These are phyloP conservation scores for Cajanus cajan DNA, from an alignment of 306 rosid species.

Conservation along the genomic window DNA sequence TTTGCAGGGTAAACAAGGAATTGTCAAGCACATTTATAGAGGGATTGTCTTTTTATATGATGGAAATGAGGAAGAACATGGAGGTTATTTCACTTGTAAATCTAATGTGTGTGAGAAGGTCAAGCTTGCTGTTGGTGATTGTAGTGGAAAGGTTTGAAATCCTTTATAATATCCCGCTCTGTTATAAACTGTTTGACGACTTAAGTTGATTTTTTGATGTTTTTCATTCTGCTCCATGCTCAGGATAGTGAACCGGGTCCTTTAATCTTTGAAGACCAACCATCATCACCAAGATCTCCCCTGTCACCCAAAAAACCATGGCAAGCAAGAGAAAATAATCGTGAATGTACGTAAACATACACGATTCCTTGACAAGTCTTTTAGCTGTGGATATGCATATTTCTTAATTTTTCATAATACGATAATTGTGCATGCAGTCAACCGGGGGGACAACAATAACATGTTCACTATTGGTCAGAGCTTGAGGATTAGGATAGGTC, in stretches of 20 bases:
- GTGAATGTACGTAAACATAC: slow-evolving; percentile 54
- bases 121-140: slow-evolving; percentile 49
- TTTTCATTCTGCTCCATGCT: slow-evolving; percentile 23
- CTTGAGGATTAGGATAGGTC: slow-evolving; percentile 93
- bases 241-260: slow-evolving; percentile 69
- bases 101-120: slow-evolving; percentile 82
- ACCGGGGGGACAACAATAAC: slow-evolving; percentile 57
- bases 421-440: slow-evolving; percentile 60
- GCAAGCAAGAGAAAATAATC: slow-evolving; percentile 60
- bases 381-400: slow-evolving; percentile 23
- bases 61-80: slow-evolving; percentile 64
- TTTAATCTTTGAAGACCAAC: slow-evolving; percentile 57
- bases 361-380: slow-evolving; percentile 16
- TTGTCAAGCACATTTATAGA: slow-evolving; percentile 74
- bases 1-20: slow-evolving; percentile 86
- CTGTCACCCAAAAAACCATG: slow-evolving; percentile 79
- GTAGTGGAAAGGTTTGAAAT: slow-evolving; percentile 65
- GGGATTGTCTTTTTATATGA: slow-evolving; percentile 69
- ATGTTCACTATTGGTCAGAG: slow-evolving; percentile 87
- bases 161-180: not conserved
- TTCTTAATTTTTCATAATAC: slow-evolving; percentile 21
- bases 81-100: slow-evolving; percentile 79
- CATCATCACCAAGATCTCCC: slow-evolving; percentile 89
- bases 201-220: slow-evolving; percentile 10
- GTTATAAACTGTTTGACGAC: not conserved